Evolutionary conservation across 768 basidiomycete genomes (phyloP), one percentile per base, ranked within the genome.

Genomic region (Macrocybe gigantea): DNA sequence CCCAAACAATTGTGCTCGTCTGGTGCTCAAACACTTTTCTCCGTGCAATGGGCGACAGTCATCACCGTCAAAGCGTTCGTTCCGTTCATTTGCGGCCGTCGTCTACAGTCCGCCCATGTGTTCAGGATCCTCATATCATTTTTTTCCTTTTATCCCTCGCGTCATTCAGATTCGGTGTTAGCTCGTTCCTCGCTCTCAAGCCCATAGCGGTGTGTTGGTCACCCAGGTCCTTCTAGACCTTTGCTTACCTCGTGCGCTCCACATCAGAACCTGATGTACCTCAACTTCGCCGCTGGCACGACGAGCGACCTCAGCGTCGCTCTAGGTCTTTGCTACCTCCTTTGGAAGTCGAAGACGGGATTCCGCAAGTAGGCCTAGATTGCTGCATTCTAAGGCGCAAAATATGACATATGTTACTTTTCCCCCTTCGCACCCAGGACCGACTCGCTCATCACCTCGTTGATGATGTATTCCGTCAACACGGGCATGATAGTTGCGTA

Each of bases 401-500:
- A 15, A 5, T 6, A 7, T 34, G n/a, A 33, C 6, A 14, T 38
- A 13, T 4, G 12, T 11, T n/a, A 41, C 30, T n/a, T 6, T 31
- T n/a, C 37, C 7, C 4, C 22, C 22, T 22, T 22, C 22, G 4
- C 22, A 22, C 22, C 42, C 50, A 80, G 80, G 49, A 80, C 79
- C 13, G 74, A 83, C 45, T 67, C 71, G 1, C 51, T 81, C 7
- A 65, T 81, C 44, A 68, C 64, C 9, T 56, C 65, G 0, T 67
- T 83, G 4, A 71, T 82, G 58, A 38, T 68, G 31, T 82, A 79
- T 49, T 68, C 73, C 2, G 66, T 82, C 45, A 79, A 80, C 51
- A 83, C 80, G 0, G 80, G 80, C 55, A 51, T 71, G 53, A 62
- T 70, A 33, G 63, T 68, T 33, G 66, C 65, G 65, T 73, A 63